Conservation (phyloP, 768 basidiomycete species). For the Gymnopilus dilepis region DNA sequence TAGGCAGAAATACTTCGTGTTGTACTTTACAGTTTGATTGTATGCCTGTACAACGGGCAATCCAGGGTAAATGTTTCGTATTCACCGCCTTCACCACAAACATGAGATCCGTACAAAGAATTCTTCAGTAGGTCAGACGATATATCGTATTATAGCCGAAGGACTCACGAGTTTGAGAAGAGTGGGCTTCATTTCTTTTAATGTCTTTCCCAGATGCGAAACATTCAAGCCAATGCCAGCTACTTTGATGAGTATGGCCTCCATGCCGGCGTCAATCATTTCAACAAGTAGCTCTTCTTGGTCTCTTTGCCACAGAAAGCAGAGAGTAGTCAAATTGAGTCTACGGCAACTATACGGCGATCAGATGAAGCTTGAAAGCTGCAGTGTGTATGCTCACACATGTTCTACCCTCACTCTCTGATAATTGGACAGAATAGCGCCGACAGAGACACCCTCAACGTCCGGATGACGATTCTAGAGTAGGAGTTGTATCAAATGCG, state of each 20-base stretch:
- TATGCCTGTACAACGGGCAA: constrained; percentile 84
- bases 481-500: not conserved
- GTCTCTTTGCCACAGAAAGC: constrained; percentile 93
- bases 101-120: constrained; percentile 82
- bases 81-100: constrained; percentile 98
- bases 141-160: not conserved
- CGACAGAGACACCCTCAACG: constrained; percentile 86
- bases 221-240: constrained; percentile 89
- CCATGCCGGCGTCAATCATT: constrained; percentile 83
- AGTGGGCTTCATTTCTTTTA: constrained; percentile 76
- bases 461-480: constrained; percentile 76
- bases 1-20: no score
- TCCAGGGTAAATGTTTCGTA: constrained; percentile 95
- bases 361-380: not conserved
- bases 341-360: constrained; percentile 70
- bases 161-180: constrained; percentile 70
- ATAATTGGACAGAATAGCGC: constrained; percentile 97
- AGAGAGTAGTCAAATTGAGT: constrained; percentile 77
- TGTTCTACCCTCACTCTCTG: constrained; percentile 97
- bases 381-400: constrained; percentile 61
- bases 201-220: constrained; percentile 77
- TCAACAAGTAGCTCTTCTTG: constrained; percentile 85
- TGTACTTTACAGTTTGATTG: constrained; percentile 76
- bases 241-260: constrained; percentile 90
- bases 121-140: constrained; percentile 55